These are phyloP conservation scores for Kandelia obovata DNA, from an alignment of 345 rosid species.

Conservation along the genomic window DNA sequence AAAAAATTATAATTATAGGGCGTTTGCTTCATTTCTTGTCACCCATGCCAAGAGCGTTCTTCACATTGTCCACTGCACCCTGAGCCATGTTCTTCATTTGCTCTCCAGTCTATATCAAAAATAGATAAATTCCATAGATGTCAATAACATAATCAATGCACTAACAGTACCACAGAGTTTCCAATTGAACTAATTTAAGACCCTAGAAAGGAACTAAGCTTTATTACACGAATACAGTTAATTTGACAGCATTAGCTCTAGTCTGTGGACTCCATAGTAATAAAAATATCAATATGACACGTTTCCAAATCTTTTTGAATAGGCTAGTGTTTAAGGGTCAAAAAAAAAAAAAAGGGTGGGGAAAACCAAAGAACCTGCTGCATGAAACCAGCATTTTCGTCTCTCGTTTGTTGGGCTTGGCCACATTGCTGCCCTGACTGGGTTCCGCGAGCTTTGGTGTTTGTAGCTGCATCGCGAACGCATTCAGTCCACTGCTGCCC, in stretches of 20 bases:
- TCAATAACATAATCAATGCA: no score
- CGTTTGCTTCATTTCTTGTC: no score
- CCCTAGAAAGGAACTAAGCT: no score
- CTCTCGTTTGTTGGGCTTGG: constrained; percentile 7
- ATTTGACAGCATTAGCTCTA: no score
- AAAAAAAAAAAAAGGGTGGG: no score
- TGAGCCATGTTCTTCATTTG: constrained; percentile 43
- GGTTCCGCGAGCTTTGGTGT: not conserved
- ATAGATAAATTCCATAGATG: not conserved
- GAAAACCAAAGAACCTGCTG: constrained; percentile 12
- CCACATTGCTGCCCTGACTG: not conserved
- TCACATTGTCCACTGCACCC: constrained; percentile 39
- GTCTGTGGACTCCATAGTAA: no score
- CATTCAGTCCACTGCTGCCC: not conserved
- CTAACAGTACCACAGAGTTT: no score
- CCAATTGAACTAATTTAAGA: not conserved
- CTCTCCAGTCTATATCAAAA: constrained; percentile 34
- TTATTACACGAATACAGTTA: no score
- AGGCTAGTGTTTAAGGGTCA: no score
- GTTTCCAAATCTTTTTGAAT: no score
- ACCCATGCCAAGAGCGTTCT: constrained; percentile 18
- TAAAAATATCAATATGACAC: no score
- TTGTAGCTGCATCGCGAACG: constrained; percentile 10
- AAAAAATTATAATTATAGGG: no score
- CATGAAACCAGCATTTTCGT: constrained; percentile 12